phyloP scores from a whole-genome alignment of 768 basidiomycete species.

The Russula virescens region DNA sequence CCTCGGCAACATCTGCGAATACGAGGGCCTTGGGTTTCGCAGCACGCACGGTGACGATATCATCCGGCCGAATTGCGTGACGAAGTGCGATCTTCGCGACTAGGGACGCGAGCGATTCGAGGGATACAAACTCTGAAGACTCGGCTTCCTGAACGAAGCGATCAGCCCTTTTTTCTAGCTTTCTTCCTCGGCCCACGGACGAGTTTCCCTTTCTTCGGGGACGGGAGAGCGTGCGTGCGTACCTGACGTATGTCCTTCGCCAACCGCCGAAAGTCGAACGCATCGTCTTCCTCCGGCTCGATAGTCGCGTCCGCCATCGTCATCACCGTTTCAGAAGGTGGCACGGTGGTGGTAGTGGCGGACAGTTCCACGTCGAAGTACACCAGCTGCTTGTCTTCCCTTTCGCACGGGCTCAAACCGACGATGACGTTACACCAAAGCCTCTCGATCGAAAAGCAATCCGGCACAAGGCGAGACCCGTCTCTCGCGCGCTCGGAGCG shows the following conservation, averaged over 20 bases:
- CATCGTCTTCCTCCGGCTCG: constrained; percentile 5
- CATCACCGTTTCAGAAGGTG: no score
- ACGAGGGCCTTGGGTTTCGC: constrained; percentile 70
- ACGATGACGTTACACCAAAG: constrained; percentile 52
- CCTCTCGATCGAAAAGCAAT: constrained; percentile 32
- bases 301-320: no score
- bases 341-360: neutral
- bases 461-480: constrained; percentile 17
- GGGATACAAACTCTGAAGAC: constrained; percentile 49
- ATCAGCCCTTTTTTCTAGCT: neutral
- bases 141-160: constrained; percentile 14
- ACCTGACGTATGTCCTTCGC: constrained; percentile 35
- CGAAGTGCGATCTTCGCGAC: constrained; percentile 50
- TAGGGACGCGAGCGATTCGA: constrained; percentile 77
- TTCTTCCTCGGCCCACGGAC: no score
- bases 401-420: constrained; percentile 64
- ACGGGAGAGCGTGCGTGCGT: constrained; percentile 11
- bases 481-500: constrained; percentile 33
- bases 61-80: constrained; percentile 23
- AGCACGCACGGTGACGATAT: constrained; percentile 46
- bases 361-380: constrained; percentile 43
- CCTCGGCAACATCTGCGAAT: constrained; percentile 58
- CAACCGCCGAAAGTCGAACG: constrained; percentile 40
- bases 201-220: no score
- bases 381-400: constrained; percentile 57